Percentiles rank a stretch among this genome's conserved stretches.
Evolutionary conservation across 129 eudicot genomes (phyloP).

Genomic region (Pseudognaphalium luteoalbum): DNA sequence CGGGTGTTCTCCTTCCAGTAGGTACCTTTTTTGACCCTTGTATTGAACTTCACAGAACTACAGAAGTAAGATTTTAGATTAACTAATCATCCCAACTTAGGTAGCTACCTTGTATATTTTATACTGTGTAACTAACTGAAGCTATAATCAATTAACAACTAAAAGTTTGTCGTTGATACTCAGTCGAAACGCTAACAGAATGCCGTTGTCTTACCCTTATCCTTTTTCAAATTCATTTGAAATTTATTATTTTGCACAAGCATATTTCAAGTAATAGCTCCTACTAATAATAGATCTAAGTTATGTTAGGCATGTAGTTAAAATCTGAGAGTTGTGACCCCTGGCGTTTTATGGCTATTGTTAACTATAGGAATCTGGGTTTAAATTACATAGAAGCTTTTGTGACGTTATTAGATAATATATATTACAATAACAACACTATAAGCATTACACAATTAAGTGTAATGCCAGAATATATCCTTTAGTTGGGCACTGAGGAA

Average conservation of each 20-base stretch:
- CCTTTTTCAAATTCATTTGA: background rate
- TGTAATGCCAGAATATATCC: too few relatives aligned
- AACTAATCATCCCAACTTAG: conserved; percentile 12
- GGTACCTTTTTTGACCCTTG: conserved; percentile 41
- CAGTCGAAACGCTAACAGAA: background rate
- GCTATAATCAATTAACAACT: background rate
- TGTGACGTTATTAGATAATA: too few relatives aligned
- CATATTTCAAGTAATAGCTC: background rate
- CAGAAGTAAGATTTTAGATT: conserved; percentile 16
- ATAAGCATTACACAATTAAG: too few relatives aligned
- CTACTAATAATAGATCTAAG: background rate
- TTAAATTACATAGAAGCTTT: background rate
- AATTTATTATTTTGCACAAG: background rate
- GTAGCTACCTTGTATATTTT: conserved; percentile 3
- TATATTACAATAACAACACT: too few relatives aligned
- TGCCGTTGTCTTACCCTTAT: background rate
- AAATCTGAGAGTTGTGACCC: background rate
- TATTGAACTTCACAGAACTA: conserved; percentile 14
- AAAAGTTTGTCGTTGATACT: background rate
- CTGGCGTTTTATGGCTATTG: background rate
- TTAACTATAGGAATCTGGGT: background rate
- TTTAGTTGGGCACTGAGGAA: background rate
- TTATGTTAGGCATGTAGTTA: background rate
- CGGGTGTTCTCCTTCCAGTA: conserved; percentile 50
- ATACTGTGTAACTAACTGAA: conserved; percentile 13